Evolutionary conservation across 1,139 yeast genomes (phyloP), one percentile per base, ranked within the genome.

Genomic region (Geotrichum cucujoidarum): DNA sequence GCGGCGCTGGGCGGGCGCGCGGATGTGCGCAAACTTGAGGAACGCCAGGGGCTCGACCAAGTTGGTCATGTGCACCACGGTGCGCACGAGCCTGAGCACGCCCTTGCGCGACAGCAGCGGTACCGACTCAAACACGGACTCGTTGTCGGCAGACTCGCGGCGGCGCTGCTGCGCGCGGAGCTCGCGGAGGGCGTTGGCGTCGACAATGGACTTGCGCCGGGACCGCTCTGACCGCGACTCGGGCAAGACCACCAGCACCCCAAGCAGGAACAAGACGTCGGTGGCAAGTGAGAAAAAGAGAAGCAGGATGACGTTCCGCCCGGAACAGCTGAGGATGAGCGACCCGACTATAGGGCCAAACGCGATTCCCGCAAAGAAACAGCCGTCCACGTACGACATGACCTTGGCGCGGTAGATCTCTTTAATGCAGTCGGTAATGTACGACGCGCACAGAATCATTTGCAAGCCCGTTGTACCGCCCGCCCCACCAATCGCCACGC

Each of bases 331-430:
- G 3, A 69, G 50, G 3, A 71, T 33, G 2, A 70, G 49, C 47
- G 81, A 78, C 0, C 86, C 85, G 1, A 74, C 49, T 30, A 79
- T 51, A 0, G 95, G 94, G 1, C 92, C 92, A n/a, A 75, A 22
- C 1, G 83, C 80, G 53, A 80, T 61, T 0, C 90, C 90, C 3
- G 74, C 68, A 57, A 75, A 82, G 51, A 83, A 59, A 21, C 77
- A 67, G 0, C 89, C 87, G 48, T 75, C 71, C 29, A 76, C 65
- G 31, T 75, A 62, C 0, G 89, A 87, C 53, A 84, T 67, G 1
- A 74, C 68, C 45, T 75, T 74, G 14, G 78, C 75, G 51, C 92
- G 66, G 45, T 74, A 69, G 30, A 68, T 69, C 1, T 82, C 74
- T n/a, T 76, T 78, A 11, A 77, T 78, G 41, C 82, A 77, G 63